Evolutionary conservation across 257 asterid genomes (phyloP).

Genomic region (Capsicum chinense): DNA sequence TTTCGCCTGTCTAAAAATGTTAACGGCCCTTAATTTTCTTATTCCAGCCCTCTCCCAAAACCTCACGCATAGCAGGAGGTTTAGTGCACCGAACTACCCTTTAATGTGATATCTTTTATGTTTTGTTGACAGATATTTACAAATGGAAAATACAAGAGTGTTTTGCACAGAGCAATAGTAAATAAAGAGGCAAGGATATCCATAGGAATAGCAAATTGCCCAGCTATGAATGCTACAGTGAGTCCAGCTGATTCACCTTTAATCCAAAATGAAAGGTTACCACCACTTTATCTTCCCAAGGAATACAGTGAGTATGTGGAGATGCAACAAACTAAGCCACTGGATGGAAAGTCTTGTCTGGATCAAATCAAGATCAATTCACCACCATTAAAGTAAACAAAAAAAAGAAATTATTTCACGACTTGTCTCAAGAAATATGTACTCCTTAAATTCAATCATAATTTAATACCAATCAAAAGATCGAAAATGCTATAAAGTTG

Average conservation of each 20-base stretch:
- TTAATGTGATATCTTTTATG: not conserved
- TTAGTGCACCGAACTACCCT: too few relatives aligned
- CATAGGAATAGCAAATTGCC: constrained; percentile 63
- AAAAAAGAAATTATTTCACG: too few relatives aligned
- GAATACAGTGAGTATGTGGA: constrained; percentile 63
- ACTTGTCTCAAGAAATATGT: not conserved
- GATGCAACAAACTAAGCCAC: constrained; percentile 59
- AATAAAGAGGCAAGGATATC: constrained; percentile 68
- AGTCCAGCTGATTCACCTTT: constrained; percentile 49
- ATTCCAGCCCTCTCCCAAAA: too few relatives aligned
- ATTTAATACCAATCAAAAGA: not conserved
- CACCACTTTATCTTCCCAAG: constrained; percentile 48
- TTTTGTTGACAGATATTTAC: constrained; percentile 58
- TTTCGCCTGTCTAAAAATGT: not conserved
- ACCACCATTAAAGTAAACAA: not conserved
- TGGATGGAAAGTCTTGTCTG: constrained; percentile 56
- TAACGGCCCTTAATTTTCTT: not conserved
- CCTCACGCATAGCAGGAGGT: too few relatives aligned
- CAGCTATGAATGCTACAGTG: constrained; percentile 58
- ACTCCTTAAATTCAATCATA: not conserved
- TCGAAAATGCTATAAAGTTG: too few relatives aligned
- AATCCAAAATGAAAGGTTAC: constrained; percentile 32
- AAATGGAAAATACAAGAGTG: constrained; percentile 84
- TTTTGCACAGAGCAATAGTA: constrained; percentile 71
- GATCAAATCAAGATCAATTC: constrained; percentile 41